These are phyloP conservation scores for Pseudoscleropodium purum DNA, from an alignment of 225 moss, liverwort and hornwort species.

Conservation along the genomic window DNA sequence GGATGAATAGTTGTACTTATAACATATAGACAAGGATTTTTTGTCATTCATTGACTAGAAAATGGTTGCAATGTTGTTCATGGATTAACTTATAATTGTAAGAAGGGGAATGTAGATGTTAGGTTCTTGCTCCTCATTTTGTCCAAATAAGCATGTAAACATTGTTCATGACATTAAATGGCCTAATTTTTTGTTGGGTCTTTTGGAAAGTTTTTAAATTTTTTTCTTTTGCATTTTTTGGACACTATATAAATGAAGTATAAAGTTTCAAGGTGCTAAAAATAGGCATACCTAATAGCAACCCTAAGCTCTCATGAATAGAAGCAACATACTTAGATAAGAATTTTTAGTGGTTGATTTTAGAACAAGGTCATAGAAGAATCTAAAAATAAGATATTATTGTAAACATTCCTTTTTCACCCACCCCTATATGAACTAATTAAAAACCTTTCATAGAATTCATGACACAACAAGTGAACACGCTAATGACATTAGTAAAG, in stretches of 20 bases:
- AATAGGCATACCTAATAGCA: fast-evolving
- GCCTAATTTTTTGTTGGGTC: not conserved
- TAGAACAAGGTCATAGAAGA: not conserved
- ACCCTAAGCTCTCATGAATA: not conserved
- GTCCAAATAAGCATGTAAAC: too few relatives aligned
- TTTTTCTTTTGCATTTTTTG: not conserved
- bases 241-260: too few relatives aligned
- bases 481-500: fast-evolving
- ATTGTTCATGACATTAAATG: not conserved
- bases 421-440: not conserved
- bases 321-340: not conserved
- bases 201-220: not conserved
- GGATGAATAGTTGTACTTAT: too few relatives aligned
- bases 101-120: not conserved
- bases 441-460: not conserved
- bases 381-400: too few relatives aligned
- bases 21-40: too few relatives aligned
- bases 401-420: fast-evolving
- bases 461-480: not conserved
- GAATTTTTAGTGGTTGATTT: fast-evolving
- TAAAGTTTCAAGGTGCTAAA: not conserved
- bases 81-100: not conserved
- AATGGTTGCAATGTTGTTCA: too few relatives aligned
- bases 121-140: too few relatives aligned
- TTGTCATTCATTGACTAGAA: too few relatives aligned